These are phyloP conservation scores for Amanita rubescens DNA, from an alignment of 768 basidiomycete genomes.

Conservation along the genomic window DNA sequence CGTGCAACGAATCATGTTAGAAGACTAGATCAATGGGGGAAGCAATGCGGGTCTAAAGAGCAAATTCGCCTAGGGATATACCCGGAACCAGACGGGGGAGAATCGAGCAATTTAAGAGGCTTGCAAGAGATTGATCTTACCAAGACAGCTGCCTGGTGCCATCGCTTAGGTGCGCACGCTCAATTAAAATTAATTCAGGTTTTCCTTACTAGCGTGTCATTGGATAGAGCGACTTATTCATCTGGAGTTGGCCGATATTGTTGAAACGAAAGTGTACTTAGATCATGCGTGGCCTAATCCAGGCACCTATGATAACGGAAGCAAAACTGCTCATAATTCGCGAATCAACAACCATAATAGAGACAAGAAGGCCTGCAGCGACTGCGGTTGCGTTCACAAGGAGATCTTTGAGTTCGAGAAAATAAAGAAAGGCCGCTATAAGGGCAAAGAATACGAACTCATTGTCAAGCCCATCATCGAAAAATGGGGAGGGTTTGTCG, in stretches of 20 bases:
- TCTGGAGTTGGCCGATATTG: slow-evolving; percentile 69
- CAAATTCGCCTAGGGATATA: slow-evolving; percentile 70
- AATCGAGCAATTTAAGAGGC: slow-evolving; percentile 27
- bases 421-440: slow-evolving; percentile 41
- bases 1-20: slow-evolving; percentile 66
- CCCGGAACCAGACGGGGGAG: slow-evolving; percentile 44
- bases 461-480: slow-evolving; percentile 72
- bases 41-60: slow-evolving; percentile 72
- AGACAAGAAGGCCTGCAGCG: slow-evolving; percentile 27
- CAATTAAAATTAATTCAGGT: not conserved
- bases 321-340: slow-evolving; percentile 17
- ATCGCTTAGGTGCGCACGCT: slow-evolving; percentile 46
- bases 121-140: slow-evolving; percentile 19
- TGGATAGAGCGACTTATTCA: slow-evolving; percentile 64
- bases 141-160: slow-evolving; percentile 54
- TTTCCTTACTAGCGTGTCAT: not conserved
- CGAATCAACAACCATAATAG: slow-evolving; percentile 4
- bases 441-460: slow-evolving; percentile 65
- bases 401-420: slow-evolving; percentile 75
- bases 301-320: slow-evolving; percentile 14
- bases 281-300: slow-evolving; percentile 38
- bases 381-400: slow-evolving; percentile 51
- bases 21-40: slow-evolving; percentile 73
- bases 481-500: slow-evolving; percentile 69
- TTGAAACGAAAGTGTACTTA: slow-evolving; percentile 51